These are phyloP conservation scores for Verbascum thapsus DNA, from an alignment of 257 asterid genomes.

Conservation along the genomic window DNA sequence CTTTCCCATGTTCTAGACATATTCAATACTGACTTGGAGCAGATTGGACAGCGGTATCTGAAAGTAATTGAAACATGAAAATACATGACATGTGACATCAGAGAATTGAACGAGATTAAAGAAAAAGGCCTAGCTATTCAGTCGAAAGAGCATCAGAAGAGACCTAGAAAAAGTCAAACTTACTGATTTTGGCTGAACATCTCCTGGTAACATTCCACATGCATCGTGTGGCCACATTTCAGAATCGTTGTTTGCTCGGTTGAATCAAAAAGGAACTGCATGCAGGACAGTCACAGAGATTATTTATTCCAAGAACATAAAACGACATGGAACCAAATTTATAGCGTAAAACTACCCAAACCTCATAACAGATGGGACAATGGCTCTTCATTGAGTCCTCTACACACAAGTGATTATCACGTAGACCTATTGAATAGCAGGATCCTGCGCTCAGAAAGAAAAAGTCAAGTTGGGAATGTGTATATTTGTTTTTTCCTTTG, in stretches of 20 bases:
- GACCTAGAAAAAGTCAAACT: constrained; percentile 22
- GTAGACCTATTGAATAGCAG: constrained; percentile 69
- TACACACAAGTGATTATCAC: constrained; percentile 72
- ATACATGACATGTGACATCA: not conserved
- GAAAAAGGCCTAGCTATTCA: constrained; percentile 2
- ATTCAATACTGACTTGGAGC: constrained; percentile 70
- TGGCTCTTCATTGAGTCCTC: constrained; percentile 91
- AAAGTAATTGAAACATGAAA: constrained; percentile 24
- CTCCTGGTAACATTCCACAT: constrained; percentile 60
- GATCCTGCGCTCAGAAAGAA: constrained; percentile 60
- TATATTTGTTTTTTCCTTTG: not conserved
- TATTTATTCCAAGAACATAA: constrained; percentile 19
- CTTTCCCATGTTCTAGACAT: constrained; percentile 72
- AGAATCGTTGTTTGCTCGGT: constrained; percentile 65
- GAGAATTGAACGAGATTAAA: not conserved
- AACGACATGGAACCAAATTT: constrained; percentile 5
- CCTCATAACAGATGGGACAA: constrained; percentile 98
- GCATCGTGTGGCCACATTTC: constrained; percentile 96
- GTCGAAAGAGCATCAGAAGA: constrained; percentile 9
- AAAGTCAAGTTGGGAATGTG: constrained; percentile 21
- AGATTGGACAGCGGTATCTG: constrained; percentile 93
- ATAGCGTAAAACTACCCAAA: constrained; percentile 31
- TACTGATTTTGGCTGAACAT: constrained; percentile 76
- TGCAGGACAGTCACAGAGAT: constrained; percentile 18
- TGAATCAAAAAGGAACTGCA: constrained; percentile 93